Base-by-base conservation (phyloP, 2,329 filamentous ascomycete genomes). In the Arthrobotrys sinensis region DNA sequence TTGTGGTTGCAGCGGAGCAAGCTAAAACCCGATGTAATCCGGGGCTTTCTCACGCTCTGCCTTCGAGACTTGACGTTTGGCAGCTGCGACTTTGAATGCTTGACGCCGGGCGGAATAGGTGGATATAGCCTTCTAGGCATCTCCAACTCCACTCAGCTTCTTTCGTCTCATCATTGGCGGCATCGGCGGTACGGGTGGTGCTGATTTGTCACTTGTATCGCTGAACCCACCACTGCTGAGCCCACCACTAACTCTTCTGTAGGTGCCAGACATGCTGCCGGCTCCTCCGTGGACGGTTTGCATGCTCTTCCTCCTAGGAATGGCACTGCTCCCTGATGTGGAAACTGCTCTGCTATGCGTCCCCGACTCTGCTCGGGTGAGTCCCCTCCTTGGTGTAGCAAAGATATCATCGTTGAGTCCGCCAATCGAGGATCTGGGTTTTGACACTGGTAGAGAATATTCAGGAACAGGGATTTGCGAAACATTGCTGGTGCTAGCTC, bases 61-160 rank as follows among this genome's bases (percentile, higher is more conserved):
- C 21, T 16, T 60, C 11, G 55, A 60, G 19, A 28, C 12, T 60
- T 43, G 55, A 60, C 55, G 55, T 43, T 43, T 60, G n/a, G 36
- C 16, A 60, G 55, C 55, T 60, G 55, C 55, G 36, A 60, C 24
- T 60, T 43, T 60, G 34, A 60, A 14, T 28, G 19, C 19, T 7
- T 43, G 34, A 21, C 64, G 57, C 24, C 53, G 63, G 38, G 24
- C 36, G 19, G 48, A 19, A 21, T 34, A 45, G 19, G 32, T 55
- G 57, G 66, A 52, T 43, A 71, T 52, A 43, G 46, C 50, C 46
- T 40, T 71, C 73, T 77, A 77, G 62, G 66, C 57, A 60, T 81
- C 81, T 7, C 80, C 79, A 55, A 81, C 80, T n/a, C 78, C 78
- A 48, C 73, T 81, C 72, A 81, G 38, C 71, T 81, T 82, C 77